These are phyloP conservation scores for Coffea canephora DNA, from an alignment of 257 asterid genomes.

Conservation along the genomic window DNA sequence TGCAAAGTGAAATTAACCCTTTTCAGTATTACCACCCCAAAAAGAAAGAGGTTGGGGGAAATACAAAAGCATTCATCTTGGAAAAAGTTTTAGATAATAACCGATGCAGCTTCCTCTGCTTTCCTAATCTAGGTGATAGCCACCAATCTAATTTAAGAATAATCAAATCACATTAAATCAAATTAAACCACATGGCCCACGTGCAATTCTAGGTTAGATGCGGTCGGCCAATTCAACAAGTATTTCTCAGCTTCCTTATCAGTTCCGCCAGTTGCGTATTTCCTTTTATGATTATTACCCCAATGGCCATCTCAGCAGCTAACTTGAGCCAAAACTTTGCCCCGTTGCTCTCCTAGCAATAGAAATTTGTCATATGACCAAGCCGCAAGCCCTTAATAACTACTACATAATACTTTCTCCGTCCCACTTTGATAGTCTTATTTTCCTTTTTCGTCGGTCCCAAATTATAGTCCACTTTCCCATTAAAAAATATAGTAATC, in stretches of 20 bases:
- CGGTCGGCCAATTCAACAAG: neutral
- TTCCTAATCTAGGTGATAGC: neutral
- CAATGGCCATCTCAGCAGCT: neutral
- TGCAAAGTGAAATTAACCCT: no score
- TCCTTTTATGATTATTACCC: neutral
- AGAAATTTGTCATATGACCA: no score
- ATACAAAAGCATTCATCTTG: no score
- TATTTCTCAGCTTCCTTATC: neutral
- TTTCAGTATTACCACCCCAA: no score
- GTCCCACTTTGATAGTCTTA: no score
- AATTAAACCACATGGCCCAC: neutral
- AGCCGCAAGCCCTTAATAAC: no score
- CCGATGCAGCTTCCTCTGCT: neutral
- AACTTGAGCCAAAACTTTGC: neutral
- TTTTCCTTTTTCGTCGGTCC: no score
- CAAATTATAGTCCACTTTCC: no score
- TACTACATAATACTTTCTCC: no score
- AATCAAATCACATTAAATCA: neutral
- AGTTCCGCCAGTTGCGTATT: neutral
- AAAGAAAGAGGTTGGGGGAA: no score
- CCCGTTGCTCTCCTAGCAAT: neutral
- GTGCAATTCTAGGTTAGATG: neutral
- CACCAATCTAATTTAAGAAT: conserved; percentile 2
- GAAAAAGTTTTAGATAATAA: no score
- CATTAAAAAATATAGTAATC: no score